These are phyloP conservation scores for Alternaria sp. DNA, from an alignment of 2,329 filamentous ascomycete species.

Conservation along the genomic window DNA sequence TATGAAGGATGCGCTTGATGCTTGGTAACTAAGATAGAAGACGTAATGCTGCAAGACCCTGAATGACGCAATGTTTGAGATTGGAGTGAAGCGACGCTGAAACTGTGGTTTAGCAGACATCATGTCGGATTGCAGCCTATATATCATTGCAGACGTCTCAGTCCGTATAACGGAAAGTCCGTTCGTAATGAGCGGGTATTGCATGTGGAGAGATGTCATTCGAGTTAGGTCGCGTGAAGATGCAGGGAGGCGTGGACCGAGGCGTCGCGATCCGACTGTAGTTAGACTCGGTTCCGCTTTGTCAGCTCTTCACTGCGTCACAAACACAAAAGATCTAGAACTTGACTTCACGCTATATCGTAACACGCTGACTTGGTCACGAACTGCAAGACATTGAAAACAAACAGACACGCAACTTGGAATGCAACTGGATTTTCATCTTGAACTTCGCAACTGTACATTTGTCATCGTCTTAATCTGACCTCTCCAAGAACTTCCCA, in stretches of 20 bases:
- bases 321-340: slow-evolving; percentile 23
- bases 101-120: slow-evolving; percentile 9
- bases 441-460: slow-evolving; percentile 9
- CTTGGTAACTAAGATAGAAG: slow-evolving; percentile 24
- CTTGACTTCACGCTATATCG: slow-evolving; percentile 6
- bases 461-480: slow-evolving; percentile 1
- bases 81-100: slow-evolving; percentile 12
- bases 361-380: not conserved
- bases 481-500: not conserved
- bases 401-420: not conserved
- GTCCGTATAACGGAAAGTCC: slow-evolving; percentile 15
- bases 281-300: slow-evolving; percentile 21
- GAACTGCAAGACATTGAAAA: not conserved
- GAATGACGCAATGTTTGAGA: slow-evolving; percentile 37
- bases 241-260: slow-evolving; percentile 22
- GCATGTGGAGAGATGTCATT: slow-evolving; percentile 18
- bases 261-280: slow-evolving; percentile 12
- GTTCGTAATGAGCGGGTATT: slow-evolving; percentile 1
- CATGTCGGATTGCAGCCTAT: slow-evolving; percentile 9
- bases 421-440: not conserved
- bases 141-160: slow-evolving; percentile 14
- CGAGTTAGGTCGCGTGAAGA: slow-evolving; percentile 14
- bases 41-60: slow-evolving; percentile 32
- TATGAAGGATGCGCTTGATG: slow-evolving; percentile 8
- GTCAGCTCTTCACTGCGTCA: slow-evolving; percentile 25